Percentiles rank a stretch among this genome's conserved stretches.
These are phyloP conservation scores for Populus pruinosa DNA, from an alignment of 345 rosid species.

Conservation along the genomic window DNA sequence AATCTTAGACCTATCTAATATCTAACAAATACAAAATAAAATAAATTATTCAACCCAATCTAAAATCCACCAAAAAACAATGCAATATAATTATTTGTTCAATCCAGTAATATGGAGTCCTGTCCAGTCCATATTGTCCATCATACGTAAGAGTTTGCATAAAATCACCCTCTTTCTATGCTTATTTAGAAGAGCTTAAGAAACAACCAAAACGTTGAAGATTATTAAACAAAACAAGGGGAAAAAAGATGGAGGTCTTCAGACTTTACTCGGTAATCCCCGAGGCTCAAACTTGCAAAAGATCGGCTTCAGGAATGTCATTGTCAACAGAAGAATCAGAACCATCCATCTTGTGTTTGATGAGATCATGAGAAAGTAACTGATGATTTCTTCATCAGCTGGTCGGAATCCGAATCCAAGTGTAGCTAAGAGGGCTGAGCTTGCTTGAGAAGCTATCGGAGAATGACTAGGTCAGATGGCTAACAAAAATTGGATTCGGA, in stretches of 20 bases:
- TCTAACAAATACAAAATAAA: no score
- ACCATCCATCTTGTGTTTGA: constrained; percentile 7
- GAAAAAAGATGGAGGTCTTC: neutral
- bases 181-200: no score
- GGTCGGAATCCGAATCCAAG: constrained; percentile 14
- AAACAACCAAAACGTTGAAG: no score
- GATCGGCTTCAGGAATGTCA: constrained; percentile 8
- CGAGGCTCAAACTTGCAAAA: constrained; percentile 17
- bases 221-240: no score
- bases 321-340: neutral
- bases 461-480: neutral
- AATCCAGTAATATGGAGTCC: no score
- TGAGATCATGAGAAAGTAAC: neutral
- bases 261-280: constrained; percentile 15
- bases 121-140: no score
- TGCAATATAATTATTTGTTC: no score
- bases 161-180: no score
- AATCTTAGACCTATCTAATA: no score
- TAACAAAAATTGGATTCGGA: neutral
- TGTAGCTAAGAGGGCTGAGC: neutral
- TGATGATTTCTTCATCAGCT: constrained; percentile 17
- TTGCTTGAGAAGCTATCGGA: neutral
- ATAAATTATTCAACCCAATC: no score
- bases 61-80: no score
- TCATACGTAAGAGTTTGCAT: no score